Base-by-base conservation (phyloP, 768 basidiomycete genomes). In the Xerocomus spinulosus region DNA sequence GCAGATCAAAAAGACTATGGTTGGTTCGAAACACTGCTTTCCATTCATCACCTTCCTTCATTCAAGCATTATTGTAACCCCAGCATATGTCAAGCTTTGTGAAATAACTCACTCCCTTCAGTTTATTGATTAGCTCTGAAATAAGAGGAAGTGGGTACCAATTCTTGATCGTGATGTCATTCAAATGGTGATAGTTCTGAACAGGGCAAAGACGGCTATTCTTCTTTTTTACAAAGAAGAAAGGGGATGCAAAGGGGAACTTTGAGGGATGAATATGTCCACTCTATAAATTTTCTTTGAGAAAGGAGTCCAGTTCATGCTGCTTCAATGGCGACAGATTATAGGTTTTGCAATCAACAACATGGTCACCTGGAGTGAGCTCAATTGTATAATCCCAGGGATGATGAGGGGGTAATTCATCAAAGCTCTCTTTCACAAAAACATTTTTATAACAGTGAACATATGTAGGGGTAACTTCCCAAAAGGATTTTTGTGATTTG, bases 241-340 rank as follows among this genome's bases (percentile, higher is more conserved):
- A 20, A 5, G 35, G 18, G 10, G 35, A 36, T 7, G 28, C 40
- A 29, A 41, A 41, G 4, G 28, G 40, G 5, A 28, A 41, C 17
- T 41, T 41, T 2, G 40, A 41, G 4, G 26, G 40, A 28, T 17
- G 28, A 28, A 41, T 41, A 5, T 28, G 4, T 12, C 40, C 40
- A 18, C 48, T 57, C 0, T 5, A 20, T 1, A 63, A 45, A 9
- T 62, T 56, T 23, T 67, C 62, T 10, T 67, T 52, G 7, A 63
- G 29, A 48, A 67, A 63, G 0, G 13, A 23, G 17, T 61, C 42
- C 1, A 63, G 28, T 13, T 53, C 56, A 10, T 36, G 7, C 33
- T 64, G 54, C 37, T 68, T 60, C 3, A 29, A 38, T 1, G 48
- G 54, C 0, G 41, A 57, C 47, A 47, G 23, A 41, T 59, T 42